Percentiles rank a stretch among this genome's conserved stretches.
Conservation (phyloP, 352 stramenopile species). For the Pythium dissimile region DNA sequence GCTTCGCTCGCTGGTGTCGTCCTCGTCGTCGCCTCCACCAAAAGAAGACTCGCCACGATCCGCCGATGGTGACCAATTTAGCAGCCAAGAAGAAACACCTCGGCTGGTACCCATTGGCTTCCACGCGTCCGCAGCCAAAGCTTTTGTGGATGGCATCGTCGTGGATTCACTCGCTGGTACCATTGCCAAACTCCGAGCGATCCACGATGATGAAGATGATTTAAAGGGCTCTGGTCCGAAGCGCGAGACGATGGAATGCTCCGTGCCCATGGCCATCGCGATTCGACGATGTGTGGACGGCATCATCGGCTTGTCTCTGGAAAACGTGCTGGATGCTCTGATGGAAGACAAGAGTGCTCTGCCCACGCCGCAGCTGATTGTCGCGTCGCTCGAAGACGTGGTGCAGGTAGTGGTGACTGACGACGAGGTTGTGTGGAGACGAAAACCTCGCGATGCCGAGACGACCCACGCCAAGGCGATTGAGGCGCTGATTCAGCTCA, state of each 20-base stretch:
- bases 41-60: neutral
- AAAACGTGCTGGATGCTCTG: neutral
- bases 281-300: slow-evolving; percentile 38
- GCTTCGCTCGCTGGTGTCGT: neutral
- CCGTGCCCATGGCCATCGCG: slow-evolving; percentile 27
- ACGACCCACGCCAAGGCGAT: no score
- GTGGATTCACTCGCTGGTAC: slow-evolving; percentile 5
- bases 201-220: neutral
- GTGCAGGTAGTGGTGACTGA: slow-evolving; percentile 1
- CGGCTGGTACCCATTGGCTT: neutral
- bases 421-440: neutral
- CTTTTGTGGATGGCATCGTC: neutral
- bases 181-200: slow-evolving; percentile 4
- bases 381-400: slow-evolving; percentile 13
- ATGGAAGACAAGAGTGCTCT: neutral
- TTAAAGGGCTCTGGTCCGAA: neutral
- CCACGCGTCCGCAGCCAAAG: neutral
- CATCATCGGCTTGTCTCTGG: slow-evolving; percentile 31
- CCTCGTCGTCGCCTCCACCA: neutral
- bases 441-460: no score
- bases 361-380: slow-evolving; percentile 3
- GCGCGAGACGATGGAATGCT: slow-evolving; percentile 9
- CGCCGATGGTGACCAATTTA: neutral
- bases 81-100: slow-evolving; percentile 8
- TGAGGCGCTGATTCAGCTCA: neutral